Base-by-base conservation (phyloP, 805 yeast species). In the Debaryomyces hansenii region DNA sequence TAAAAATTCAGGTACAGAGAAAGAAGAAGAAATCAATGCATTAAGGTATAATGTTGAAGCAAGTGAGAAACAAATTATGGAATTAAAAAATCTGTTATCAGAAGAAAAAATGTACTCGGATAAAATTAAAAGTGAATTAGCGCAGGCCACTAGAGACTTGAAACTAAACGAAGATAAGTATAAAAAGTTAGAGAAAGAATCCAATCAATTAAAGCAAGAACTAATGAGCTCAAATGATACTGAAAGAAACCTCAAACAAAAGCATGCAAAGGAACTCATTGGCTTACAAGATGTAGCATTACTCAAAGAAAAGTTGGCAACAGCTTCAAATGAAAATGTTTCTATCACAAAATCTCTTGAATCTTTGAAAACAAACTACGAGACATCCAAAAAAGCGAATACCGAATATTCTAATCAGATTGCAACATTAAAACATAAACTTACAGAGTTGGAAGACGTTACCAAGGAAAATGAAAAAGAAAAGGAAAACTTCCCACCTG, bases 401-500 rank as follows among this genome's bases (percentile, higher is more conserved):
- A 37, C 50, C 1, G 67, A 64, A 31, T 67, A 63, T 47, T 53
- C 67, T 1, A 58, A 56, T 15, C 60, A 63, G 35, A 62, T 69
- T 7, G 47, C 57, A 37, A 51, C 52, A 2, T 55, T 69, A 38
- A 61, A 55, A 11, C 50, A 56, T 10, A 56, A 62, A 21, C 42
- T 69, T 2, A 42, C 50, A 10, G 53, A 48, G 4, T 54, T 69
- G 21, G 60, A 63, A 37, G 32, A 18, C 10, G 36, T 35, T 16
- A 29, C 42, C 4, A 52, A 56, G 16, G 40, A 46, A 24, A 56
- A 51, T n/a, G 66, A 56, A 32, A 49, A 49, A n/a, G 67, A 69
- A 31, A 70, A 67, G 48, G 75, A 72, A 47, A 70, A 72, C 43
- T 48, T 60, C 18, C 70, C 73, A 2, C 72, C 70, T 2, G 66